Percentiles rank a stretch among this genome's conserved stretches.
Conservation (phyloP, 495 filamentous ascomycete genomes). For the Articulospora tetracladia region DNA sequence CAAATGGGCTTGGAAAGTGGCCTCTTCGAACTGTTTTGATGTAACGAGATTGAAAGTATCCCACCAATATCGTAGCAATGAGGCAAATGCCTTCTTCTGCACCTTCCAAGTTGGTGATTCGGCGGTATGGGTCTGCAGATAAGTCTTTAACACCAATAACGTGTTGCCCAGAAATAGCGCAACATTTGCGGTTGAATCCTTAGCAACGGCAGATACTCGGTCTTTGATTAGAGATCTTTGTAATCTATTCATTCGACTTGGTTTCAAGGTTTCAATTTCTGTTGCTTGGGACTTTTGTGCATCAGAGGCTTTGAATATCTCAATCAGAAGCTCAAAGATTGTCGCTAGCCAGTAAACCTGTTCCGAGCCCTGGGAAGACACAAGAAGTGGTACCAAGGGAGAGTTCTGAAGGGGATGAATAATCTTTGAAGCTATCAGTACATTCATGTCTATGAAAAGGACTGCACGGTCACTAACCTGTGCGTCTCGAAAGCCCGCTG, state of each 20-base stretch:
- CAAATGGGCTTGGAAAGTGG: slow-evolving; percentile 49
- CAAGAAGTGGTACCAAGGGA: slow-evolving; percentile 40
- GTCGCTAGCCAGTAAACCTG: slow-evolving; percentile 39
- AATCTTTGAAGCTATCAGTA: slow-evolving; percentile 47
- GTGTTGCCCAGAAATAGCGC: slow-evolving; percentile 35
- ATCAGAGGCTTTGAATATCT: slow-evolving; percentile 32
- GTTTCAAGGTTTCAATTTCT: slow-evolving; percentile 41
- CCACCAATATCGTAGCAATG: slow-evolving; percentile 53
- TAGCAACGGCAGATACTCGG: slow-evolving; percentile 54
- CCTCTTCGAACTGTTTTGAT: slow-evolving; percentile 43
- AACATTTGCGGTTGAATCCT: slow-evolving; percentile 57
- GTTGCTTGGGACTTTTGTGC: slow-evolving; percentile 30
- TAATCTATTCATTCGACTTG: slow-evolving; percentile 62
- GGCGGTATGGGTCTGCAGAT: slow-evolving; percentile 26
- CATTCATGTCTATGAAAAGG: slow-evolving; percentile 12
- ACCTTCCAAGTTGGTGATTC: slow-evolving; percentile 17
- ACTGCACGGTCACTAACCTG: slow-evolving; percentile 46
- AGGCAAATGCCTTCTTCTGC: slow-evolving; percentile 33
- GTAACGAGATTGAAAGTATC: slow-evolving; percentile 48
- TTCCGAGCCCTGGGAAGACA: slow-evolving; percentile 26
- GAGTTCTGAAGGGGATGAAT: slow-evolving; percentile 65
- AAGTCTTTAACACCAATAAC: slow-evolving; percentile 30
- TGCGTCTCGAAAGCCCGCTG: slow-evolving; percentile 33
- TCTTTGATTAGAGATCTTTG: slow-evolving; percentile 61
- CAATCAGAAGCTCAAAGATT: slow-evolving; percentile 48